Base-by-base conservation (phyloP, 345 rosid genomes). In the Pseudoturritis turrita region DNA sequence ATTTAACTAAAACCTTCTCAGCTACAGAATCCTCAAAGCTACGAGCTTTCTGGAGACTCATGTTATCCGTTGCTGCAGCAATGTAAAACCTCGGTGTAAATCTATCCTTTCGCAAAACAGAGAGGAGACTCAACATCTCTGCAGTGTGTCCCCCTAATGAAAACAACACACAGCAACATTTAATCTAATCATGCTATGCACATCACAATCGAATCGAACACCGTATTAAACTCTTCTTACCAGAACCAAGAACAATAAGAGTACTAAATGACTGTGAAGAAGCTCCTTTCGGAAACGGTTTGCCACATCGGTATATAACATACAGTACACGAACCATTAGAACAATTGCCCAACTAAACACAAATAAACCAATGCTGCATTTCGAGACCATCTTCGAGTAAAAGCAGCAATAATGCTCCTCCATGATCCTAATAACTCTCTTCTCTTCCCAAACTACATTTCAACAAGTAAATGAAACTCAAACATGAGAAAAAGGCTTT, bases 41-140 rank as follows among this genome's bases (percentile, higher is more conserved):
- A 17, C 84, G 88, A 80, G 96, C 96, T 77, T 91, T 95, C 54
- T 91, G 96, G 6, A 95, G 87, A 68, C 99, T 95, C 93, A 89
- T 91, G 68, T 85, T 86, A 82, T 95, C 99, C 9, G 99, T 95
- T 36, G 89, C 88, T 10, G 98, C 98, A 25, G 96, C 96, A 44
- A 95, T 74, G 73, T 91, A 91, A 80, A 75, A 89, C 73, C 99
- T 78, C 4, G 96, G 99, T 3, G 79, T 45, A 66, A 81, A 88
- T 68, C 88, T 75, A 35, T 83, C 88, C 78, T 72, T 86, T 10
- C 76, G 87, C 72, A 95, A 63, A 55, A 77, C 84, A 56, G 86
- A 84, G 76, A 89, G 80, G 31, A 95, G 81, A 72, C 87, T 85
- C 75, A 91, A 79, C 96, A 95, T 95, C 89, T 91, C 96, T 31